A percentile compares a stretch with the other conserved stretches of the same genome.
These are phyloP conservation scores for Escovopsis weberi DNA, from an alignment of 2,329 filamentous ascomycete genomes.

Conservation along the genomic window DNA sequence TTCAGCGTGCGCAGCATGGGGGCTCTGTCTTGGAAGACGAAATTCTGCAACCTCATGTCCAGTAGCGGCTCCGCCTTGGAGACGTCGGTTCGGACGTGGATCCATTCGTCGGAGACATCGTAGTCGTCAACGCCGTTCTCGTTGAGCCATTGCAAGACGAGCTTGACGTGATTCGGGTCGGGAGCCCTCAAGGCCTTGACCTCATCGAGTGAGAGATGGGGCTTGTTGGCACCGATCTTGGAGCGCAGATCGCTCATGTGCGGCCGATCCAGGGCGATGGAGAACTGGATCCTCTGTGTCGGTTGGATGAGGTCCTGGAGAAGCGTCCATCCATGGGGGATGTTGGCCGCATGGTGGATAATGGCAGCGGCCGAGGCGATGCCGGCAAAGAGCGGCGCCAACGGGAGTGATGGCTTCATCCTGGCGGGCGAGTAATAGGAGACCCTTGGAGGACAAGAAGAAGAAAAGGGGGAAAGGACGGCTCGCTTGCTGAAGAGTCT, in stretches of 20 bases:
- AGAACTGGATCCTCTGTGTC: slow-evolving; percentile 14
- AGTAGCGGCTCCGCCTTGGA: slow-evolving; percentile 25
- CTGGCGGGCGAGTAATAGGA: slow-evolving; percentile 1
- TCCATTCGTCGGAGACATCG: slow-evolving; percentile 23
- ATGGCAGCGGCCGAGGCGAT: slow-evolving; percentile 11
- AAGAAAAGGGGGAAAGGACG: neutral
- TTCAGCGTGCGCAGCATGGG: slow-evolving; percentile 28
- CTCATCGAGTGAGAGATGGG: slow-evolving; percentile 22
- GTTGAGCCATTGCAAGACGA: slow-evolving; percentile 28
- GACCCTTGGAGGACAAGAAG: neutral
- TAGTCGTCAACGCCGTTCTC: slow-evolving; percentile 21
- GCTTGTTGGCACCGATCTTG: slow-evolving; percentile 10
- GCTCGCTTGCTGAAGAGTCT: too few species aligned
- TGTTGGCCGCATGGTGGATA: slow-evolving; percentile 13
- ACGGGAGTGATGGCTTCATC: slow-evolving; percentile 6
- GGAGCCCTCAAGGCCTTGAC: slow-evolving; percentile 22
- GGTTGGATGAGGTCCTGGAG: slow-evolving; percentile 11
- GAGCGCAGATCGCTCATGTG: slow-evolving; percentile 13
- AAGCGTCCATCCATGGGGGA: slow-evolving; percentile 19
- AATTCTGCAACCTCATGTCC: slow-evolving; percentile 25
- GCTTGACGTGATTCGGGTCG: slow-evolving; percentile 16
- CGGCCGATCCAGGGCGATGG: slow-evolving; percentile 20
- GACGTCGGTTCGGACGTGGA: slow-evolving; percentile 28
- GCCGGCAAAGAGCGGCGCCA: slow-evolving; percentile 11
- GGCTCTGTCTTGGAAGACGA: slow-evolving; percentile 22